phyloP scores from a whole-genome alignment of 805 yeast genomes.

The Ogataea nonfermentans region DNA sequence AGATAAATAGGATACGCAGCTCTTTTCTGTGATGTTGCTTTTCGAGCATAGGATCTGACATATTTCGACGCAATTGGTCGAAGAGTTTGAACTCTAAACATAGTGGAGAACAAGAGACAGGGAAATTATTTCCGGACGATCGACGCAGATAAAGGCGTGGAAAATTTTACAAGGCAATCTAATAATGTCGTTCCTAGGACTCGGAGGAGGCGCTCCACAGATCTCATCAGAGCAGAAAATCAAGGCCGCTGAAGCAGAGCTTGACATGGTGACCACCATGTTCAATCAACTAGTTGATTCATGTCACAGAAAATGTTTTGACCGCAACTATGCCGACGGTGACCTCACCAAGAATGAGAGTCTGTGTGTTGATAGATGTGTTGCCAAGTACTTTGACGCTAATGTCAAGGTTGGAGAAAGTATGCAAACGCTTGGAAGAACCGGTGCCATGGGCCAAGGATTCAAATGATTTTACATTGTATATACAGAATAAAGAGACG shows the following conservation, averaged over 20 bases:
- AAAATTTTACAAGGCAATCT: slow-evolving; percentile 11
- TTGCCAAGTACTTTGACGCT: slow-evolving; percentile 89
- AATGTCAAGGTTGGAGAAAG: slow-evolving; percentile 90
- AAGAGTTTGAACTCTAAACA: slow-evolving; percentile 1
- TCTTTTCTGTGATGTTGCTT: not conserved
- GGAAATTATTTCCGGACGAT: slow-evolving; percentile 3
- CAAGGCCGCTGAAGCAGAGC: slow-evolving; percentile 92
- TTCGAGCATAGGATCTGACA: slow-evolving; percentile 3
- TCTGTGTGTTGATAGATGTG: slow-evolving; percentile 92
- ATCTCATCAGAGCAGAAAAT: slow-evolving; percentile 71
- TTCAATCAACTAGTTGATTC: slow-evolving; percentile 86
- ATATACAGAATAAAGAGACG: slow-evolving; percentile 11
- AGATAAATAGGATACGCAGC: slow-evolving; percentile 2
- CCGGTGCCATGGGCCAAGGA: slow-evolving; percentile 32
- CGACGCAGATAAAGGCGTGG: slow-evolving; percentile 8
- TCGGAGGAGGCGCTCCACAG: slow-evolving; percentile 75
- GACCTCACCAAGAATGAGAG: slow-evolving; percentile 78
- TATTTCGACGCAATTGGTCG: slow-evolving; percentile 4
- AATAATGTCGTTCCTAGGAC: slow-evolving; percentile 68
- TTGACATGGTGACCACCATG: slow-evolving; percentile 97
- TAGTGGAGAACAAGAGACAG: slow-evolving; percentile 2
- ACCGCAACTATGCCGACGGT: slow-evolving; percentile 61
- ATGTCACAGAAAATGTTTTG: slow-evolving; percentile 86
- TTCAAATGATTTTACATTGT: slow-evolving; percentile 12
- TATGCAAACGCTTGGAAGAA: slow-evolving; percentile 39